A percentile compares a stretch with the other conserved stretches of the same genome.
Evolutionary conservation across 805 yeast genomes (phyloP).

Genomic region (Hagleromyces aurorensis): DNA sequence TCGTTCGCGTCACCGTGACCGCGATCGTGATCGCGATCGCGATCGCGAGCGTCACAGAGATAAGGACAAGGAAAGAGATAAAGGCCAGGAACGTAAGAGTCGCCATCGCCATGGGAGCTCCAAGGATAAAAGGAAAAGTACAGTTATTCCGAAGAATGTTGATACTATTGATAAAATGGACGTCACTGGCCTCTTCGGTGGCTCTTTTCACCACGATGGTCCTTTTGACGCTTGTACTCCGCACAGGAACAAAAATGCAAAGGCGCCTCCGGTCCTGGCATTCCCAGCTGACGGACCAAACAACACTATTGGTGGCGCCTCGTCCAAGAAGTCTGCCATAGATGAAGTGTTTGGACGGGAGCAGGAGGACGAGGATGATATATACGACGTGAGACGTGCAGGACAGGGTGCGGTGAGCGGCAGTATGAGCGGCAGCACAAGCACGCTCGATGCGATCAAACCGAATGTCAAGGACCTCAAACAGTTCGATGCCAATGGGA

Average conservation of each 20-base stretch:
- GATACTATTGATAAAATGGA: slow-evolving; percentile 94
- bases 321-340: slow-evolving; percentile 54
- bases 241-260: slow-evolving; percentile 72
- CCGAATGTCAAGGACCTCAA: slow-evolving; percentile 42
- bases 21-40: slow-evolving; percentile 14
- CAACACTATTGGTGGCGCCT: slow-evolving; percentile 66
- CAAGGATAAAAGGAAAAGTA: slow-evolving; percentile 36
- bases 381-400: slow-evolving; percentile 6
- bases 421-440: slow-evolving; percentile 9
- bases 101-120: slow-evolving; percentile 32
- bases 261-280: slow-evolving; percentile 87
- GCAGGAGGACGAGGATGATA: slow-evolving; percentile 41
- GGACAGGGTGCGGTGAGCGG: slow-evolving; percentile 1
- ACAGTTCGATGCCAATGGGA: slow-evolving; percentile 62
- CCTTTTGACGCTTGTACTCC: slow-evolving; percentile 99
- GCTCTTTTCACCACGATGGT: slow-evolving; percentile 96
- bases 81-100: slow-evolving; percentile 6
- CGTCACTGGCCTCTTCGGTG: slow-evolving; percentile 91
- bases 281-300: slow-evolving; percentile 96
- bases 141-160: slow-evolving; percentile 55
- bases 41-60: slow-evolving; percentile 12
- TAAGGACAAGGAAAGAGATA: slow-evolving; percentile 12
- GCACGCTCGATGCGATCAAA: slow-evolving; percentile 38
- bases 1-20: slow-evolving; percentile 11
- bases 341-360: slow-evolving; percentile 71